Percentiles rank a stretch among this genome's conserved stretches.
Evolutionary conservation across 352 stramenopile genomes (phyloP).

Genomic region (Blastocystis sp.): DNA sequence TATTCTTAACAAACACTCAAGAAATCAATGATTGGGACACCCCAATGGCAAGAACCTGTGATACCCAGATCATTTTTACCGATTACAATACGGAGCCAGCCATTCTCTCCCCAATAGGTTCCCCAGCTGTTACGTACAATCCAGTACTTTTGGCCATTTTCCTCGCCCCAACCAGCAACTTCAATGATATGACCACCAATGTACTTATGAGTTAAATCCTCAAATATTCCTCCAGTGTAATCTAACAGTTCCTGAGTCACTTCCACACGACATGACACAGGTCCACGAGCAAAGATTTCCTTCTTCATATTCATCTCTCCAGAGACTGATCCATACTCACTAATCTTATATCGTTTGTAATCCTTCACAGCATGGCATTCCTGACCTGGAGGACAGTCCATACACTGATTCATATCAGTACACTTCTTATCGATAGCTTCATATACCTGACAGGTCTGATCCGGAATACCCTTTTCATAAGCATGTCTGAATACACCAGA

Average conservation of each 20-base stretch:
- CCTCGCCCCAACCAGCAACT: slow-evolving; percentile 81
- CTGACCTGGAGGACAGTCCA: slow-evolving; percentile 62
- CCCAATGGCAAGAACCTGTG: slow-evolving; percentile 78
- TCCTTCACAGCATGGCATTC: slow-evolving; percentile 79
- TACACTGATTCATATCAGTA: slow-evolving; percentile 78
- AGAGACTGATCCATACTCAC: slow-evolving; percentile 82
- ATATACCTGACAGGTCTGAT: slow-evolving; percentile 86
- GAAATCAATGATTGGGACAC: slow-evolving; percentile 75
- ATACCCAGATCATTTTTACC: slow-evolving; percentile 84
- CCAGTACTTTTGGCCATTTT: slow-evolving; percentile 84
- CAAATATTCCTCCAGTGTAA: slow-evolving; percentile 80
- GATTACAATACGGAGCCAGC: slow-evolving; percentile 85
- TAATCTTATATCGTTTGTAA: slow-evolving; percentile 84
- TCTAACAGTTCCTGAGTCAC: slow-evolving; percentile 77
- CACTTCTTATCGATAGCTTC: slow-evolving; percentile 80
- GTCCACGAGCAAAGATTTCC: slow-evolving; percentile 84
- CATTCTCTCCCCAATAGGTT: slow-evolving; percentile 85
- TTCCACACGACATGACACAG: slow-evolving; percentile 81
- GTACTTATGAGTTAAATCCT: slow-evolving; percentile 78
- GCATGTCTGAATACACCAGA: slow-evolving; percentile 86
- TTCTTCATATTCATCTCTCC: slow-evolving; percentile 83
- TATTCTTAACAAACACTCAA: slow-evolving; percentile 47
- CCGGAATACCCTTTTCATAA: slow-evolving; percentile 81
- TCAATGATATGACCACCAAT: slow-evolving; percentile 84
- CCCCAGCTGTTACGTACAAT: slow-evolving; percentile 87